Evolutionary conservation across 2,329 filamentous ascomycete species (phyloP).

Genomic region (Colletotrichum abscissum): DNA sequence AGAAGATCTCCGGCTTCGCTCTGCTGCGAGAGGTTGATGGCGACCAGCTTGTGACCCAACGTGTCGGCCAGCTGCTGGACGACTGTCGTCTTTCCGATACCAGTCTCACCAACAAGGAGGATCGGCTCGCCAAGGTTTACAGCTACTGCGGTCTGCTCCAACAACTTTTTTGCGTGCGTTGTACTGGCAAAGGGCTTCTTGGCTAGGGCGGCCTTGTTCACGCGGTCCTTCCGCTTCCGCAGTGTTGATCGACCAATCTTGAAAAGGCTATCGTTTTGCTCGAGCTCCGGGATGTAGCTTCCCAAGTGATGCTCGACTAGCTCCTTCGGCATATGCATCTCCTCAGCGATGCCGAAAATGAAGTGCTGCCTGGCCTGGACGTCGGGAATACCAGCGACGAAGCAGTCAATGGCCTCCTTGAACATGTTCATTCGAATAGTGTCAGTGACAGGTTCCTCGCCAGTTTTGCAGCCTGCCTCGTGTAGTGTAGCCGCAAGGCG

Average conservation of each 20-base stretch:
- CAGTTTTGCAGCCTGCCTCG: slow-evolving; percentile 69
- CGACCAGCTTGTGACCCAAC: slow-evolving; percentile 86
- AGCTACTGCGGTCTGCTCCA: slow-evolving; percentile 89
- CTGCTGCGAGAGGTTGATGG: slow-evolving; percentile 97
- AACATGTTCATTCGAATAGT: slow-evolving; percentile 85
- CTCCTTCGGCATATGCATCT: slow-evolving; percentile 87
- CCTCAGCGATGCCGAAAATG: slow-evolving; percentile 80
- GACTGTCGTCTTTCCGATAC: slow-evolving; percentile 97
- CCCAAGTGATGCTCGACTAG: slow-evolving; percentile 81
- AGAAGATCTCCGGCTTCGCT: slow-evolving; percentile 96
- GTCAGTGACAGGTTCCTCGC: slow-evolving; percentile 78
- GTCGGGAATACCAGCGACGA: slow-evolving; percentile 83
- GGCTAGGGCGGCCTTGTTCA: slow-evolving; percentile 60
- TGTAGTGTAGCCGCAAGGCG: slow-evolving; percentile 76
- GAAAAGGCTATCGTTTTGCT: slow-evolving; percentile 68
- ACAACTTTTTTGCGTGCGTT: slow-evolving; percentile 81
- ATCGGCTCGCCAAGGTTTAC: slow-evolving; percentile 89
- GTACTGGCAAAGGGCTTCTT: slow-evolving; percentile 87
- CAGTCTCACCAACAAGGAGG: slow-evolving; percentile 96
- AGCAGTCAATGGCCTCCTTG: slow-evolving; percentile 92
- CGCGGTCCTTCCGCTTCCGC: slow-evolving; percentile 64
- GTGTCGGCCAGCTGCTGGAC: slow-evolving; percentile 91
- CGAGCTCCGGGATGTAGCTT: slow-evolving; percentile 77
- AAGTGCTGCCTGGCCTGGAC: slow-evolving; percentile 69
- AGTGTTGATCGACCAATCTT: slow-evolving; percentile 75